These are phyloP conservation scores for Elaeagnus macrophylla DNA, from an alignment of 306 rosid species.

Conservation along the genomic window DNA sequence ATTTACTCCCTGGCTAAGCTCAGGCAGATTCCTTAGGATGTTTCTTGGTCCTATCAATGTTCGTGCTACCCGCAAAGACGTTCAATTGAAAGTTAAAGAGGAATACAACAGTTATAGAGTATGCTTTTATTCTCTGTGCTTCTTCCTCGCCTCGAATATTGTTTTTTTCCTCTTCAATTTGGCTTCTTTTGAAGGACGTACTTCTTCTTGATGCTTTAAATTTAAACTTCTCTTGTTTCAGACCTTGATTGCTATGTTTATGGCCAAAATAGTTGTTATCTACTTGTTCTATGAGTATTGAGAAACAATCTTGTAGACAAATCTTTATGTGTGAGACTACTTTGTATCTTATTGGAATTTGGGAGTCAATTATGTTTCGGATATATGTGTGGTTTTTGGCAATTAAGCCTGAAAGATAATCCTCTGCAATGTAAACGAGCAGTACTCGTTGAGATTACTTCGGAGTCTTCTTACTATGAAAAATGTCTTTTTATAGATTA, in stretches of 20 bases:
- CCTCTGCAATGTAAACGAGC: no score
- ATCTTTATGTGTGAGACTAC: background rate
- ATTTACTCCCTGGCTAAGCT: background rate
- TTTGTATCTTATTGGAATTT: no score
- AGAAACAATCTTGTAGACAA: background rate
- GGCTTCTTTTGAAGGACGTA: background rate
- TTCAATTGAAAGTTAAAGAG: slow-evolving; percentile 92
- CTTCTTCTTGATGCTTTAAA: background rate
- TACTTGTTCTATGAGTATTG: background rate
- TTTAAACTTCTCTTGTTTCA: background rate
- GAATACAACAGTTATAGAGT: slow-evolving; percentile 95
- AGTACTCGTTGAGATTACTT: no score
- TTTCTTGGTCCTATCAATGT: slow-evolving; percentile 92
- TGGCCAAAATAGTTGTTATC: background rate
- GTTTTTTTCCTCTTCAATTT: background rate
- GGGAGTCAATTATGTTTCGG: no score
- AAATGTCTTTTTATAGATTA: no score
- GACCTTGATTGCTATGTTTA: background rate
- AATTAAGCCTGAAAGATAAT: no score
- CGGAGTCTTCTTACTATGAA: no score
- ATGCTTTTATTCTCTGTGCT: slow-evolving; percentile 8
- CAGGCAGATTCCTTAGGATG: slow-evolving; percentile 79
- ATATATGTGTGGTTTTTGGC: no score
- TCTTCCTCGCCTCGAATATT: background rate
- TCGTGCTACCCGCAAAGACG: slow-evolving; percentile 76